Percentiles rank a stretch among this genome's conserved stretches.
Evolutionary conservation across 805 yeast species (phyloP).

Genomic region (Saturnispora mendoncae): DNA sequence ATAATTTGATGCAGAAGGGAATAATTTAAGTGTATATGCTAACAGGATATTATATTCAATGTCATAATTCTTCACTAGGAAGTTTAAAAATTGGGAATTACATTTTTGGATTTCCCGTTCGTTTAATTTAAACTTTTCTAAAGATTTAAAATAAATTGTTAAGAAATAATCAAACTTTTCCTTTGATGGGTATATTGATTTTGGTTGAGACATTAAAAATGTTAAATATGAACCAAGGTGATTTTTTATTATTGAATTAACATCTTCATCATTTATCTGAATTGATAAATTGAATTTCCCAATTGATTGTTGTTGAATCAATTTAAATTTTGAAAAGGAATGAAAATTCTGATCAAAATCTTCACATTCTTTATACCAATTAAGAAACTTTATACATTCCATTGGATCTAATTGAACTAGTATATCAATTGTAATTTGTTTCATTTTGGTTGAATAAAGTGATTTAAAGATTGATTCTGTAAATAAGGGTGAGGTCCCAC

Average conservation of each 20-base stretch:
- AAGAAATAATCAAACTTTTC: slow-evolving; percentile 14
- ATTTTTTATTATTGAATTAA: neutral
- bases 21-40: slow-evolving; percentile 12
- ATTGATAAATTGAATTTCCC: slow-evolving; percentile 6
- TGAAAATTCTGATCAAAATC: slow-evolving; percentile 1
- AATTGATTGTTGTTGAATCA: slow-evolving; percentile 3
- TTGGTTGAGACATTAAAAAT: slow-evolving; percentile 2
- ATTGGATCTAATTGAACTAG: slow-evolving; percentile 17
- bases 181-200: neutral
- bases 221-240: slow-evolving; percentile 1
- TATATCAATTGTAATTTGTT: slow-evolving; percentile 15
- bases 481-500: neutral
- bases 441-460: slow-evolving; percentile 16
- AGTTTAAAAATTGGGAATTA: slow-evolving; percentile 10
- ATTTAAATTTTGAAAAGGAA: slow-evolving; percentile 8
- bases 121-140: slow-evolving; percentile 4
- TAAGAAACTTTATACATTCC: slow-evolving; percentile 11
- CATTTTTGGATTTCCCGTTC: slow-evolving; percentile 8
- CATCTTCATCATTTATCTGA: slow-evolving; percentile 1
- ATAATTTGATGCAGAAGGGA: slow-evolving; percentile 9
- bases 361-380: slow-evolving; percentile 7
- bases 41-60: slow-evolving; percentile 8
- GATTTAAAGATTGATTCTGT: slow-evolving; percentile 8
- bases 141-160: slow-evolving; percentile 11
- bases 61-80: slow-evolving; percentile 9